These are phyloP conservation scores for Biscogniauxia mediterranea DNA, from an alignment of 2,329 filamentous ascomycete species.

Conservation along the genomic window DNA sequence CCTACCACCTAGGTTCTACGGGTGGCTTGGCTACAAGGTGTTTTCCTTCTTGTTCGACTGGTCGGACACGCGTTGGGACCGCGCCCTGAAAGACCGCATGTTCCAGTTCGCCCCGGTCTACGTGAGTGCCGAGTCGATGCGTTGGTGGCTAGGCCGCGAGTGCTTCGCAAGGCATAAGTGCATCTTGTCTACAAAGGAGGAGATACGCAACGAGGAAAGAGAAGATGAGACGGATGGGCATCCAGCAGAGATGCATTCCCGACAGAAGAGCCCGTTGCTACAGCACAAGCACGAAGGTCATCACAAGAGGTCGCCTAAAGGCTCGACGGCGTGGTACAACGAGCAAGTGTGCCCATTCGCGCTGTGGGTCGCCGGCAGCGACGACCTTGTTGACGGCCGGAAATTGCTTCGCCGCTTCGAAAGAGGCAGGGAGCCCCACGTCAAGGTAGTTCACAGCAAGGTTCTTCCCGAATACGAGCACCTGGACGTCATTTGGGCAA, in stretches of 20 bases:
- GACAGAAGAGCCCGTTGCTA: constrained; percentile 15
- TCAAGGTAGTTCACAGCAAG: constrained; percentile 76
- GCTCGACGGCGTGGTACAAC: constrained; percentile 76
- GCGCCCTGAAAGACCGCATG: constrained; percentile 72
- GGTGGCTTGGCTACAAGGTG: constrained; percentile 80
- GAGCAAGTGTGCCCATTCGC: constrained; percentile 77
- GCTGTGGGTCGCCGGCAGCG: constrained; percentile 81
- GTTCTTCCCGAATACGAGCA: constrained; percentile 88
- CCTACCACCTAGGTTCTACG: constrained; percentile 68
- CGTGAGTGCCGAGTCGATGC: constrained; percentile 84
- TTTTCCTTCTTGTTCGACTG: constrained; percentile 90
- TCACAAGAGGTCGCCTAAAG: constrained; percentile 41
- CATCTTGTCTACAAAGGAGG: constrained; percentile 76
- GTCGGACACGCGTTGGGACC: constrained; percentile 83
- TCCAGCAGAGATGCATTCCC: constrained; percentile 32
- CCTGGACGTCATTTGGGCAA: constrained; percentile 91
- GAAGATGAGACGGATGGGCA: constrained; percentile 51
- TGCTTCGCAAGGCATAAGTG: constrained; percentile 81
- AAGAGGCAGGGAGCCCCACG: constrained; percentile 75
- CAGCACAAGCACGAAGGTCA: constrained; percentile 31
- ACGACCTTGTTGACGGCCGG: constrained; percentile 80
- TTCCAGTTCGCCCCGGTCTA: constrained; percentile 93
- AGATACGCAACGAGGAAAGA: constrained; percentile 59
- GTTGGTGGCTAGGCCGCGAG: constrained; percentile 90
- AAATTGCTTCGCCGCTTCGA: constrained; percentile 73